Percentiles rank a stretch among this genome's conserved stretches.
Evolutionary conservation across 2,329 filamentous ascomycete genomes (phyloP).

Genomic region (Tolypocladium nubicola): DNA sequence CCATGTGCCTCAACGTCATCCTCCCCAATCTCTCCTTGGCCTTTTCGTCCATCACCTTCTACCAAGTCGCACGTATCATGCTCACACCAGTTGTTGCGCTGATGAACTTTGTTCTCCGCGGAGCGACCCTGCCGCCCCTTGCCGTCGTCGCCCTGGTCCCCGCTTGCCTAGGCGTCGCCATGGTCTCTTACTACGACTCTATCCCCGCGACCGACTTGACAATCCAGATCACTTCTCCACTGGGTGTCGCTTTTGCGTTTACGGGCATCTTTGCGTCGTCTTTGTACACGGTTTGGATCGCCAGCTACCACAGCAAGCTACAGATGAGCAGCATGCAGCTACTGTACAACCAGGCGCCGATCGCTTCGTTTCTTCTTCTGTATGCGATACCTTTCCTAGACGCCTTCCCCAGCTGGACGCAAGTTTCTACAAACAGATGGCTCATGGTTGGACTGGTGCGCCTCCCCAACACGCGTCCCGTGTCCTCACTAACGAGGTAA

Average conservation of each 20-base stretch:
- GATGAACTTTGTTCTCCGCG: constrained; percentile 54
- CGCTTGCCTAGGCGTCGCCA: constrained; percentile 52
- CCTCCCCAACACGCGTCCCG: neutral
- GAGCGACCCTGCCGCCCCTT: constrained; percentile 39
- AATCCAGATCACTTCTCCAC: constrained; percentile 42
- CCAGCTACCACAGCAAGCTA: constrained; percentile 53
- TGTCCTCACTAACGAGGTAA: constrained; percentile 13
- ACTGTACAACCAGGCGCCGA: constrained; percentile 56
- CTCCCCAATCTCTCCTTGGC: constrained; percentile 58
- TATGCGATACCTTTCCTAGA: constrained; percentile 58
- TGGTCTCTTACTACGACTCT: constrained; percentile 62
- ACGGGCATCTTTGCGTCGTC: constrained; percentile 53
- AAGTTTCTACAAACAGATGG: constrained; percentile 41
- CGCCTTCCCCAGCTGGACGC: constrained; percentile 45
- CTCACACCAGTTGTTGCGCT: constrained; percentile 54
- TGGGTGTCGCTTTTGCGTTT: constrained; percentile 57
- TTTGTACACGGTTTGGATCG: constrained; percentile 60
- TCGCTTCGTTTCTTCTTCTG: constrained; percentile 50
- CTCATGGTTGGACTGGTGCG: constrained; percentile 48
- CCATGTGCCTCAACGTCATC: constrained; percentile 61
- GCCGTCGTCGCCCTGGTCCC: constrained; percentile 47
- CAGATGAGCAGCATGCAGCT: constrained; percentile 60
- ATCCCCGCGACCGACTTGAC: constrained; percentile 33
- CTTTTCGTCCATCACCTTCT: constrained; percentile 58
- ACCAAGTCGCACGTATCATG: constrained; percentile 58